Base-by-base conservation (phyloP, 352 stramenopile species). In the Pythium dissimile region DNA sequence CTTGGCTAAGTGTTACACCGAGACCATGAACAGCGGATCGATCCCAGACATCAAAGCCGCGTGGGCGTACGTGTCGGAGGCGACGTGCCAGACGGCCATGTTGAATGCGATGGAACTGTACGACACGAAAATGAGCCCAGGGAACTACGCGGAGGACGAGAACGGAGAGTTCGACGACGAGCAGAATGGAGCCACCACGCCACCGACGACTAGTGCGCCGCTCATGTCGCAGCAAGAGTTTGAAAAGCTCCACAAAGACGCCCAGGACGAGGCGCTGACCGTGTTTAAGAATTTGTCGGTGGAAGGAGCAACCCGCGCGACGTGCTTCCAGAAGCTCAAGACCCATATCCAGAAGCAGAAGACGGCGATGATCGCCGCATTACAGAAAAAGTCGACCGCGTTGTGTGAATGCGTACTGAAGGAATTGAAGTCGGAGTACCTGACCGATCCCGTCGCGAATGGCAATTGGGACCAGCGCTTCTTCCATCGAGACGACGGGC, bases 41-140 rank as follows among this genome's bases (percentile, higher is more conserved):
- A 67, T 94, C 5, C 82, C 84, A n/a, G 79, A 91, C 49, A 92
- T 94, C 30, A 89, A 88, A 50, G 80, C 82, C 31, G 84, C 82
- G 13, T 94, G 82, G 82, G 75, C 85, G 55, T 94, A 92, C 32
- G 84, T 94, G 13, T 83, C 77, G 4, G 82, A 94, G 48, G 82
- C 81, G 24, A 91, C 84, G 5, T 91, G 80, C 24, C 77, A 89
- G 49, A 69, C 72, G 9, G 82, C 82, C 24, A 64, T 86, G 37
- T 52, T 73, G 24, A 66, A 64, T 46, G 78, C 84, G 2, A 71
- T 83, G 16, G 71, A 79, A 18, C 48, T 73, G 18, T 94, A 90
- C 47, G 80, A 94, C 31, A 35, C 47, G 2, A 27, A 65, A 18
- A 88, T 93, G 60, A 61, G 60, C 3, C 58, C 56, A 5, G 66